A percentile compares a stretch with the other conserved stretches of the same genome.
Conservation (phyloP, 768 basidiomycete genomes). For the Mrakia hoshinonis region DNA sequence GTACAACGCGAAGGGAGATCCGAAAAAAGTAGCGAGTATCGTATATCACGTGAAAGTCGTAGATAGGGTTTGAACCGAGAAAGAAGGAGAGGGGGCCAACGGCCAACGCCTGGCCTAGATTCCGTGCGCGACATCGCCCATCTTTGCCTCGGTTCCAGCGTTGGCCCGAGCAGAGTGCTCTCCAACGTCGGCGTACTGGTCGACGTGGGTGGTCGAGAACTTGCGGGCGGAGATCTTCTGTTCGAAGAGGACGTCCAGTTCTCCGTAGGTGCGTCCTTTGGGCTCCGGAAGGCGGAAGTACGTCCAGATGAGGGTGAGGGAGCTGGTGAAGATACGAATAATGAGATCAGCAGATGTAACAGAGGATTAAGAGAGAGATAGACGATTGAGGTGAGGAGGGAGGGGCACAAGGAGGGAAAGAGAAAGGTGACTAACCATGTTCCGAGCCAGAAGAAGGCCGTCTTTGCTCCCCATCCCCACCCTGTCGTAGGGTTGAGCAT, state of each 20-base stretch:
- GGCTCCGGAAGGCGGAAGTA: slow-evolving; percentile 37
- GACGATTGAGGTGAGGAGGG: neutral
- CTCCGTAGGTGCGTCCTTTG: slow-evolving; percentile 37
- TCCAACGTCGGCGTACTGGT: slow-evolving; percentile 8
- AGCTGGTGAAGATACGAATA: slow-evolving; percentile 15
- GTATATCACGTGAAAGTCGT: no score
- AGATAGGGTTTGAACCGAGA: no score
- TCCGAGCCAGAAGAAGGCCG: slow-evolving; percentile 30
- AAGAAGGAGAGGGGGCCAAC: no score
- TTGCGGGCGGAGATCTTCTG: slow-evolving; percentile 38
- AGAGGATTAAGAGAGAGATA: no score
- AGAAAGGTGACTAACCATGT: slow-evolving; percentile 31
- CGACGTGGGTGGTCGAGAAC: slow-evolving; percentile 38
- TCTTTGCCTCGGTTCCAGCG: neutral
- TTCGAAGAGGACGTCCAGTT: slow-evolving; percentile 44
- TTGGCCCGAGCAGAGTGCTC: neutral
- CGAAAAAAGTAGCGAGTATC: no score
- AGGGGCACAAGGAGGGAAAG: slow-evolving; percentile 1
- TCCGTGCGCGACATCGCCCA: no score
- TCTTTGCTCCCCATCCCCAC: no score
- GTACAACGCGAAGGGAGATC: no score
- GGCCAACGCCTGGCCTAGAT: no score
- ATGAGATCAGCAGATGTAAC: neutral
- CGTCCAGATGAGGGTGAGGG: slow-evolving; percentile 21
- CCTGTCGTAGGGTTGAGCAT: slow-evolving; percentile 32